A percentile compares a stretch with the other conserved stretches of the same genome.
These are phyloP conservation scores for Neospora caninum DNA, from an alignment of 169 alveolate genomes.

Conservation along the genomic window DNA sequence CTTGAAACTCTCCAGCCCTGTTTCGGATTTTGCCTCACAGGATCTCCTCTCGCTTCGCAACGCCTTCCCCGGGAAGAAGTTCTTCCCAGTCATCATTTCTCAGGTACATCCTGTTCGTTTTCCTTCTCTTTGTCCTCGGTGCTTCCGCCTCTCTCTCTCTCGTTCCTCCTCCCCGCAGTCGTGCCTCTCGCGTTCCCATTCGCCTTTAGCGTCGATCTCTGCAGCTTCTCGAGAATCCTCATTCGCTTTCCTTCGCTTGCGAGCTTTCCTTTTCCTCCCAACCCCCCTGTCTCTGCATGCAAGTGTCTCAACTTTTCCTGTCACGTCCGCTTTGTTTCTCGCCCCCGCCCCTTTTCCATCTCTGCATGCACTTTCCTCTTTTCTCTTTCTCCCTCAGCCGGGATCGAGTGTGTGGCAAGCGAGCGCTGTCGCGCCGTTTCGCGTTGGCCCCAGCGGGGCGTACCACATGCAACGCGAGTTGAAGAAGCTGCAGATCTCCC, in stretches of 20 bases:
- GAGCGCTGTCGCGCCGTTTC: neutral
- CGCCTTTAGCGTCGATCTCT: neutral
- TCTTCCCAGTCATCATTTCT: constrained; percentile 7
- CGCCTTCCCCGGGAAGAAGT: neutral
- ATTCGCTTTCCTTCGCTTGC: neutral
- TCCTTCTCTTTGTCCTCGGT: neutral
- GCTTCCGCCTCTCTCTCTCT: neutral
- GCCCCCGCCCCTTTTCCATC: neutral
- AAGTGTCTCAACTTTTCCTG: neutral
- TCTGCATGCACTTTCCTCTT: neutral
- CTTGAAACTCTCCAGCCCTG: neutral
- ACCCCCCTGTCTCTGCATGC: neutral
- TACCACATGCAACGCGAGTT: neutral
- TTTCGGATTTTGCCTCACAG: neutral
- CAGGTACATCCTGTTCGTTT: neutral
- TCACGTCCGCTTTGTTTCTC: neutral
- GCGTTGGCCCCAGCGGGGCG: neutral
- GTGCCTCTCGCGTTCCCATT: neutral
- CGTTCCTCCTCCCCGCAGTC: neutral
- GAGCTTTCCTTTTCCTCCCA: neutral
- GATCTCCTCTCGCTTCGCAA: neutral
- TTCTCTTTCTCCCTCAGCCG: neutral
- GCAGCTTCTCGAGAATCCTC: no score
- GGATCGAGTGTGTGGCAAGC: neutral
- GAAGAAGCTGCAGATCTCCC: constrained; percentile 14